Evolutionary conservation across 371 early-diverging fungal genomes (phyloP).

Genomic region (Mortierella sp.): DNA sequence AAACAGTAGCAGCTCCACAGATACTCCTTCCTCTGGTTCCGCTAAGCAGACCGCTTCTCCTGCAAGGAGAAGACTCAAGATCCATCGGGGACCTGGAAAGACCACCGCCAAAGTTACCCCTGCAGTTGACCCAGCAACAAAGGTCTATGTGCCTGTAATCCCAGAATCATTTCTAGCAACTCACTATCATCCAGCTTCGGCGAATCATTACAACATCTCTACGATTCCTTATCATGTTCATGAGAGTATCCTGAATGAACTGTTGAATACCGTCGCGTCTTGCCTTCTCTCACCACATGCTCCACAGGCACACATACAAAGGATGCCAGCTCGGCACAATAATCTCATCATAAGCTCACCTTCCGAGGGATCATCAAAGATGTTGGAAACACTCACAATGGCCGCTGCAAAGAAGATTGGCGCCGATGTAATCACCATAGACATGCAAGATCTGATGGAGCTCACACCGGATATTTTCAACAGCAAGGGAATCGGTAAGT

Average conservation of each 20-base stretch:
- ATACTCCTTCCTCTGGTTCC: constrained; percentile 7
- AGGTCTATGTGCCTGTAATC: constrained; percentile 40
- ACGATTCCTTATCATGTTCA: constrained; percentile 41
- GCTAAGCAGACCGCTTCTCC: constrained; percentile 9
- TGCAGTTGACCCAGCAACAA: constrained; percentile 3
- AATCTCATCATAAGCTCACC: constrained; percentile 46
- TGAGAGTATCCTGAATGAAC: constrained; percentile 23
- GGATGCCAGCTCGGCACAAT: constrained; percentile 50
- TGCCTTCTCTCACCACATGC: constrained; percentile 26
- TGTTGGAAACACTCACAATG: constrained; percentile 53
- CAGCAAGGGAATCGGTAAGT: constrained; percentile 40
- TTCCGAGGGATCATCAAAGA: constrained; percentile 43
- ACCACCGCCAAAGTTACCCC: background rate
- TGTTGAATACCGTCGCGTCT: constrained; percentile 39
- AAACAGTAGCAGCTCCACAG: background rate
- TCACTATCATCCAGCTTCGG: constrained; percentile 19
- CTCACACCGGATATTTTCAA: constrained; percentile 60
- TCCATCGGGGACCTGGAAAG: constrained; percentile 10
- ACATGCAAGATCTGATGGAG: constrained; percentile 63
- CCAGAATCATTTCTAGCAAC: constrained; percentile 30
- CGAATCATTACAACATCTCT: constrained; percentile 10
- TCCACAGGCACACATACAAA: constrained; percentile 27
- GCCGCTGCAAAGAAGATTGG: constrained; percentile 56
- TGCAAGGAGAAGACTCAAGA: constrained; percentile 22
- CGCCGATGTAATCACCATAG: constrained; percentile 57